Percentiles rank a stretch among this genome's conserved stretches.
Conservation (phyloP, 768 basidiomycete genomes). For the Mycena alexandri region DNA sequence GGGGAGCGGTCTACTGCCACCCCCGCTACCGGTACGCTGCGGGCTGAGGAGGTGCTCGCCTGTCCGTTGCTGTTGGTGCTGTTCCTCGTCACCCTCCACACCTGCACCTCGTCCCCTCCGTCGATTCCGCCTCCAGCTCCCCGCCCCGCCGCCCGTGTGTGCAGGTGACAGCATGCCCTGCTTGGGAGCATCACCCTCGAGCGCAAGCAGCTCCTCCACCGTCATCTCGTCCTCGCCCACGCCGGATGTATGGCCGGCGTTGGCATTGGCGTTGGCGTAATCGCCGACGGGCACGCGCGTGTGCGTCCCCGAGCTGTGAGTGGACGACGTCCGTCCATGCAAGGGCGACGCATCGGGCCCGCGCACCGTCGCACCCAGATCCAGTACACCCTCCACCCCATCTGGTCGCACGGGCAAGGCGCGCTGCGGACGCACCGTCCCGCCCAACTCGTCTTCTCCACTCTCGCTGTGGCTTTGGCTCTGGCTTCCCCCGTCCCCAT, state of each 20-base stretch:
- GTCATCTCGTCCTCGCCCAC: conserved; percentile 34
- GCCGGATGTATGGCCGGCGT: too few species aligned
- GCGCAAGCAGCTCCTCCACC: conserved; percentile 36
- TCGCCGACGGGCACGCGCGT: not conserved
- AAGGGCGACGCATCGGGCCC: not conserved
- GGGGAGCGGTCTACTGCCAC: conserved; percentile 12
- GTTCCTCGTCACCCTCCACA: not conserved
- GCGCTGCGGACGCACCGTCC: conserved; percentile 24
- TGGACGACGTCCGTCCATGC: not conserved
- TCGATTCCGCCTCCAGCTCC: conserved; percentile 9
- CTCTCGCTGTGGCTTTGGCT: not conserved
- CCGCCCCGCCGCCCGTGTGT: not conserved
- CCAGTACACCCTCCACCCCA: conserved; percentile 6
- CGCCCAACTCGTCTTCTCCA: not conserved
- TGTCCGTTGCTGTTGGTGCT: not conserved
- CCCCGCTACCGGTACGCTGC: conserved; percentile 6
- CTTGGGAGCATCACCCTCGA: not conserved
- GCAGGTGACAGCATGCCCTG: not conserved
- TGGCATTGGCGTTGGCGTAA: not conserved
- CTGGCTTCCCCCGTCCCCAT: not conserved
- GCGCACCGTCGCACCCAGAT: conserved; percentile 29
- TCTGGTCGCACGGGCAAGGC: conserved; percentile 29
- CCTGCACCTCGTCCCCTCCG: not conserved
- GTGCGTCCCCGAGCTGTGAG: too few species aligned
- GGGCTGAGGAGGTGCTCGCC: not conserved